phyloP scores from a whole-genome alignment of 768 basidiomycete species.

The Cyathus striatus region DNA sequence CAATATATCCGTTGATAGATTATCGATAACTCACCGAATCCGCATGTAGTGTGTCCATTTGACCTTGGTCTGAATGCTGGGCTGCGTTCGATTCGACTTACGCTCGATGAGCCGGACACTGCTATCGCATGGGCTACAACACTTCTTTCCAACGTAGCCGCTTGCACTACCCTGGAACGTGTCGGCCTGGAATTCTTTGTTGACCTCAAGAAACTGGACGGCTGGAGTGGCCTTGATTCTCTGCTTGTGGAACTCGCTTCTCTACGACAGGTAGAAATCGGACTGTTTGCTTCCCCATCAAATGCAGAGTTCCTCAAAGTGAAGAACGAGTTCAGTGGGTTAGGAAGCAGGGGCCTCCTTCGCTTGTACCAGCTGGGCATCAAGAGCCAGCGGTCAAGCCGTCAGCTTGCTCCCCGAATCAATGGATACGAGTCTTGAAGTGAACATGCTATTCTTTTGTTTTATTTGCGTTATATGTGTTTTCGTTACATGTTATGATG shows the following conservation, averaged over 20 bases:
- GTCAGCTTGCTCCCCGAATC: constrained; percentile 30
- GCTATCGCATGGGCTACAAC: constrained; percentile 33
- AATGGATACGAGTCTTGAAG: constrained; percentile 25
- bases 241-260: constrained; percentile 24
- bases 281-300: constrained; percentile 31
- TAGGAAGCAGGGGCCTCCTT: constrained; percentile 21
- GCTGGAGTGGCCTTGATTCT: constrained; percentile 28
- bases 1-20: constrained; percentile 4
- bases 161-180: constrained; percentile 17
- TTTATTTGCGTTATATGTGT: neutral
- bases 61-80: constrained; percentile 26
- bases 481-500: neutral
- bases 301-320: constrained; percentile 27
- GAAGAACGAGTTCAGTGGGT: constrained; percentile 21
- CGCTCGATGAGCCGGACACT: constrained; percentile 31
- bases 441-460: neutral
- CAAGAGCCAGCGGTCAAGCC: constrained; percentile 31
- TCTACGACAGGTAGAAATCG: constrained; percentile 32
- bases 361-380: constrained; percentile 35
- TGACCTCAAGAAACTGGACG: constrained; percentile 28
- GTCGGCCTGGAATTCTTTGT: constrained; percentile 37
- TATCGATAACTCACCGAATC: too few species aligned
- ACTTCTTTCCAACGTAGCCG: constrained; percentile 22
- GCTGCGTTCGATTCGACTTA: constrained; percentile 33
- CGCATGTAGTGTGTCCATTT: constrained; percentile 26